phyloP scores from a whole-genome alignment of 441 rosid genomes.

The Populus hybrid region DNA sequence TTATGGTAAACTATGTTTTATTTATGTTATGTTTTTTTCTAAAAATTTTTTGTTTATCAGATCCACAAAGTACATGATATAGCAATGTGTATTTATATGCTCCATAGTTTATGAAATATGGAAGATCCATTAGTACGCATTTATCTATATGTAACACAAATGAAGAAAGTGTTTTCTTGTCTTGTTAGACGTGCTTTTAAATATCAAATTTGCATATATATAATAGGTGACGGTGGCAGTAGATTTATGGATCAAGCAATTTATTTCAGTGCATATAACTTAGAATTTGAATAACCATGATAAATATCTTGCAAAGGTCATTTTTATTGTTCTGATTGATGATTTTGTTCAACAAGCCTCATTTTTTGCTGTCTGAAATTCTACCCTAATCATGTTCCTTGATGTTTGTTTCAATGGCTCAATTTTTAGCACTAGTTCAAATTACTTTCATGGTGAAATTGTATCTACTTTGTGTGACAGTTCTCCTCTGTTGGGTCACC shows the following conservation, averaged over 20 bases:
- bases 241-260: neutral
- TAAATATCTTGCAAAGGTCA: neutral
- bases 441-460: neutral
- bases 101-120: neutral
- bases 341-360: neutral
- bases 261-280: neutral
- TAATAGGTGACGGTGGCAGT: neutral
- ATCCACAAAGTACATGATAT: neutral
- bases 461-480: constrained; percentile 37
- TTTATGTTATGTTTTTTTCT: neutral
- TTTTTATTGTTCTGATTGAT: neutral
- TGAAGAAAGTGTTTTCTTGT: neutral
- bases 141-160: neutral
- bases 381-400: neutral
- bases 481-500: constrained; percentile 93
- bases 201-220: too few relatives aligned
- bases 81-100: neutral
- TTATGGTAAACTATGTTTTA: constrained; percentile 45
- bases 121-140: neutral
- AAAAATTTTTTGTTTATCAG: neutral
- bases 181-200: neutral
- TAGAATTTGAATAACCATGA: neutral
- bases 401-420: neutral
- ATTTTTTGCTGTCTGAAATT: neutral
- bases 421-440: neutral